These are phyloP conservation scores for Urostyla sp. DNA, from an alignment of 73 alveolate genomes.

Conservation along the genomic window DNA sequence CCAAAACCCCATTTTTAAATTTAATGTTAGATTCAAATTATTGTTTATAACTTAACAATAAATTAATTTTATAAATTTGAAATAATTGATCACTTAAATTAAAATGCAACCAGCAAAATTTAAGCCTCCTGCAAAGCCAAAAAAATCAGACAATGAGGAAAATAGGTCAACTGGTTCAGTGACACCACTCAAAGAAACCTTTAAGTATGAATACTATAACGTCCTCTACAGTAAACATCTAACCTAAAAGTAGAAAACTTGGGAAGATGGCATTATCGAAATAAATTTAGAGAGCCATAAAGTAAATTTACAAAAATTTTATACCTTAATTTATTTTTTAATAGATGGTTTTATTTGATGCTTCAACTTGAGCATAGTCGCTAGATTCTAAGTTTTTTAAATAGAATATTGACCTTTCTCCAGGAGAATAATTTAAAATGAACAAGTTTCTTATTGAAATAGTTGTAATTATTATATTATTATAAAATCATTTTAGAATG, in stretches of 20 bases:
- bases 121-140: no score
- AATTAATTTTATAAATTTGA: no score
- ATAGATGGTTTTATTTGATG: conserved; percentile 22
- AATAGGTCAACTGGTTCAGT: neutral
- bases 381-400: conserved; percentile 26
- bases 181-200: conserved; percentile 15
- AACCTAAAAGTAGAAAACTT: conserved; percentile 33
- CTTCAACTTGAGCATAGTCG: conserved; percentile 22
- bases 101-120: no score
- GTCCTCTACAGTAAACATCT: conserved; percentile 59
- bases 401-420: neutral
- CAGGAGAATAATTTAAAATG: conserved; percentile 7
- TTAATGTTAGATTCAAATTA: no score
- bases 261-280: conserved; percentile 70
- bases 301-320: neutral
- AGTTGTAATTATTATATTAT: conserved; percentile 15
- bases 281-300: conserved; percentile 25
- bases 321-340: no score
- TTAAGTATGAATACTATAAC: conserved; percentile 55
- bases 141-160: no score
- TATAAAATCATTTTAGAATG: conserved; percentile 6
- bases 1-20: no score
- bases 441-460: conserved; percentile 28
- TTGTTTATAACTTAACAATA: no score
- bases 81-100: no score